phyloP scores from a whole-genome alignment of 106 monocot genomes.

The Narthecium ossifragum region DNA sequence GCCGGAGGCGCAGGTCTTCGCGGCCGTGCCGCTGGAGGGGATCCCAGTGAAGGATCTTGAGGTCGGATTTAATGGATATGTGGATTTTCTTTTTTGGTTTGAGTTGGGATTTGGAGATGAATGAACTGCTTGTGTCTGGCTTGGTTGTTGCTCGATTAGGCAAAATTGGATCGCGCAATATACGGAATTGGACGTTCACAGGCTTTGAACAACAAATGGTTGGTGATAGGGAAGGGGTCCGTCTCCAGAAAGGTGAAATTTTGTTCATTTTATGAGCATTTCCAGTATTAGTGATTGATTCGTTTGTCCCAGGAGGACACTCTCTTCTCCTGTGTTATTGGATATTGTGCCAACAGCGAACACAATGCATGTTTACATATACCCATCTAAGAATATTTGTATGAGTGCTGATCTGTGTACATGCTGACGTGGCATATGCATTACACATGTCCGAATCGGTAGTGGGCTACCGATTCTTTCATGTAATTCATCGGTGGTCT shows the following conservation, averaged over 20 bases:
- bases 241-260: conserved; percentile 73
- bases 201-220: conserved; percentile 75
- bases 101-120: neutral
- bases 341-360: too few relatives aligned
- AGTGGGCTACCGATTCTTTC: too few relatives aligned
- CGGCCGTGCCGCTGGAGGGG: conserved; percentile 59
- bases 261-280: too few relatives aligned
- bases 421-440: too few relatives aligned
- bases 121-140: neutral
- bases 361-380: too few relatives aligned
- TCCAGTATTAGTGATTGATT: too few relatives aligned
- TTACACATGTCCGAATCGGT: too few relatives aligned
- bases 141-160: conserved; percentile 23
- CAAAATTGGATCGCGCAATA: conserved; percentile 43
- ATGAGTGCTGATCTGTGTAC: too few relatives aligned
- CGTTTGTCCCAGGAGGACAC: too few relatives aligned
- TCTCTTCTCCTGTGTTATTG: too few relatives aligned
- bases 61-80: conserved; percentile 22
- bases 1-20: conserved; percentile 60
- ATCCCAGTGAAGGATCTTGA: conserved; percentile 46
- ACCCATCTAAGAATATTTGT: too few relatives aligned
- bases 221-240: conserved; percentile 47
- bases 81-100: neutral
- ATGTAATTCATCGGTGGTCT: too few relatives aligned
- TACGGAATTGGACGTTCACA: conserved; percentile 62